These are phyloP conservation scores for Pulveroboletus sp. DNA, from an alignment of 768 basidiomycete species.

Conservation along the genomic window DNA sequence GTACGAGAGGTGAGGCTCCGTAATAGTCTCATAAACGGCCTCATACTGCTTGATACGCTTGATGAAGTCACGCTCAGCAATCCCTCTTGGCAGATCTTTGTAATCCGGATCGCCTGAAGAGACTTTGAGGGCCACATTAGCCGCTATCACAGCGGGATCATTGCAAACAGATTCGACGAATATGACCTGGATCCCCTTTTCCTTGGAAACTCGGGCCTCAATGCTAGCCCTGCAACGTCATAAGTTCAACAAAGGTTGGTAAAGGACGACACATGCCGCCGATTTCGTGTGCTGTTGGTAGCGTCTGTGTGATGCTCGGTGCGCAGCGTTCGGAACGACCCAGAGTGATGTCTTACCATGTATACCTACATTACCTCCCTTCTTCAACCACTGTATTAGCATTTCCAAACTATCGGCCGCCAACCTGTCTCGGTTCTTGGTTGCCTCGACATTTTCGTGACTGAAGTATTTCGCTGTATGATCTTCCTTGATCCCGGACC, in stretches of 20 bases:
- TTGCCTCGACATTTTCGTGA: conserved; percentile 76
- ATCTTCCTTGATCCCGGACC: conserved; percentile 83
- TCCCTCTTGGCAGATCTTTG: conserved; percentile 77
- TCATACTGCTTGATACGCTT: conserved; percentile 92
- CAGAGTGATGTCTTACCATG: conserved; percentile 57
- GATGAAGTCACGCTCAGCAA: conserved; percentile 86
- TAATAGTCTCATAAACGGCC: conserved; percentile 91
- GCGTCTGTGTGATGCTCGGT: conserved; percentile 59
- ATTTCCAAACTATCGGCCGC: conserved; percentile 92
- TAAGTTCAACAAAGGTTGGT: not conserved
- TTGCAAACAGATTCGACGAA: conserved; percentile 95
- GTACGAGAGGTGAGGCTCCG: conserved; percentile 86
- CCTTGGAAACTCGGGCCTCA: conserved; percentile 74
- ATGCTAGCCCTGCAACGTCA: conserved; percentile 63
- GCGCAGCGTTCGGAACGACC: not conserved
- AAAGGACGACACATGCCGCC: conserved; percentile 49
- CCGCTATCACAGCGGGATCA: conserved; percentile 90
- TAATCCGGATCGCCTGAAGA: conserved; percentile 98
- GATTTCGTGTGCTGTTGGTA: conserved; percentile 80
- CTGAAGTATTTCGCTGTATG: conserved; percentile 91
- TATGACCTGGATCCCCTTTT: conserved; percentile 82
- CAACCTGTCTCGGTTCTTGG: conserved; percentile 69
- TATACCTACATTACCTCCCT: conserved; percentile 95
- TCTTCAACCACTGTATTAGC: conserved; percentile 91
- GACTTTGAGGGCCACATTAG: conserved; percentile 95